phyloP scores from a whole-genome alignment of 1,284 basidiomycete genomes.

The Psilocybe mexicana region DNA sequence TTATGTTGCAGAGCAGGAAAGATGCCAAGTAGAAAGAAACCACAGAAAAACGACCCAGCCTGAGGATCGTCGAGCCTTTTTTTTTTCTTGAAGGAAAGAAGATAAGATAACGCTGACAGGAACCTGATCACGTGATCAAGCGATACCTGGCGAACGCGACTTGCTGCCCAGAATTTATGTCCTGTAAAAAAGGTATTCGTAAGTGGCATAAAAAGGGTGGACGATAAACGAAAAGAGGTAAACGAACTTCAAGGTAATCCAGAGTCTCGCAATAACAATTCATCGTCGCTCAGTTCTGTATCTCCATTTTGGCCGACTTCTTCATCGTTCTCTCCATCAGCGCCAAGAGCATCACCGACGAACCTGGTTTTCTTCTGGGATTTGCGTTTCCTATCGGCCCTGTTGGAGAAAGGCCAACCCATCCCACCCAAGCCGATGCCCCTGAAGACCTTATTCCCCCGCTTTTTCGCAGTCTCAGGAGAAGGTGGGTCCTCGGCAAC shows the following conservation, averaged over 20 bases:
- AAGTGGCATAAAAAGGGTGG: not conserved
- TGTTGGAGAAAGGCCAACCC: constrained; percentile 9
- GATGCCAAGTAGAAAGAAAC: no score
- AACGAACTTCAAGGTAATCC: constrained; percentile 1
- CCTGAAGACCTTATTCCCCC: constrained; percentile 6
- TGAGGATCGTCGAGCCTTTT: no score
- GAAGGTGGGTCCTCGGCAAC: constrained; percentile 35
- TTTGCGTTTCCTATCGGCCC: constrained; percentile 1
- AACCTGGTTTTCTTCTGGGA: constrained; percentile 13
- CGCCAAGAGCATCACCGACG: not conserved
- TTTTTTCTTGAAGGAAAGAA: no score
- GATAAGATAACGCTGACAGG: no score
- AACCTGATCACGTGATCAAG: no score
- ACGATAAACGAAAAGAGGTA: not conserved
- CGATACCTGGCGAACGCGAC: no score
- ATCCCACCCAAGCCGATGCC: constrained; percentile 11
- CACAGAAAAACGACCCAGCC: no score
- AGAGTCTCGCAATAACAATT: constrained; percentile 16
- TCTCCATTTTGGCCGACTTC: constrained; percentile 4
- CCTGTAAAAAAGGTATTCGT: not conserved
- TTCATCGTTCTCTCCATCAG: constrained; percentile 6
- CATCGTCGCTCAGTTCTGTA: constrained; percentile 18
- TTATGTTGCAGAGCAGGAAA: no score
- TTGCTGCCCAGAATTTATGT: no score
- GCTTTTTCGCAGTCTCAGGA: constrained; percentile 25